Evolutionary conservation across 257 asterid species (phyloP).

Genomic region (Mitragyna speciosa): DNA sequence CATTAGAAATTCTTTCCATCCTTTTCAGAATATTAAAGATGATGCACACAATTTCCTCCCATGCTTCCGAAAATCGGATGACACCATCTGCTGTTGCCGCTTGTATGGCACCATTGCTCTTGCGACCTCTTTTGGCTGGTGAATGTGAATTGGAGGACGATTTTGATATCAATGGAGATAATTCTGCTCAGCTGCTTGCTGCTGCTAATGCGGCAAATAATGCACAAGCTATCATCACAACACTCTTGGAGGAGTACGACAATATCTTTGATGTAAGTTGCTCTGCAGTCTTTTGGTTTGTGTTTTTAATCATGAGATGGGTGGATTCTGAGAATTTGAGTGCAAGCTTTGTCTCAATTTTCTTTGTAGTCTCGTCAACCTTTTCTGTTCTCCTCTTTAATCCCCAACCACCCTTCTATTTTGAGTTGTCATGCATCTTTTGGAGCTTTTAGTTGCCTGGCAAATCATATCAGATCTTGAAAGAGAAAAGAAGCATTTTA

Average conservation of each 20-base stretch:
- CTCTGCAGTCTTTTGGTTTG: conserved; percentile 15
- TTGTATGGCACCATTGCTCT: conserved; percentile 96
- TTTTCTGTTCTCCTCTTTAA: not conserved
- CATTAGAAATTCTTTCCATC: conserved; percentile 13
- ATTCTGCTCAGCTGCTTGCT: conserved; percentile 88
- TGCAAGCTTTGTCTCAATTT: not conserved
- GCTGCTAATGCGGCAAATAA: conserved; percentile 93
- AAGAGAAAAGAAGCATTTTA: not conserved
- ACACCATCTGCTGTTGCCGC: conserved; percentile 91
- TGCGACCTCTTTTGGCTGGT: conserved; percentile 92
- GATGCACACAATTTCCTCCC: conserved; percentile 77
- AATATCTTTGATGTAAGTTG: conserved; percentile 72
- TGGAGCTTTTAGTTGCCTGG: not conserved
- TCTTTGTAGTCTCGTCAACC: not conserved
- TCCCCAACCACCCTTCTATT: not conserved
- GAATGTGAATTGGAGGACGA: conserved; percentile 90
- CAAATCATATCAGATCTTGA: not conserved
- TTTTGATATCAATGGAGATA: conserved; percentile 70
- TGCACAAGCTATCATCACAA: conserved; percentile 80
- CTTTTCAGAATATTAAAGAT: conserved; percentile 71
- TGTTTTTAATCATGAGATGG: conserved; percentile 4
- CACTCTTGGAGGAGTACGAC: conserved; percentile 81
- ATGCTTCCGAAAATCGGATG: conserved; percentile 83
- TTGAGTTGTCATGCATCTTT: not conserved
- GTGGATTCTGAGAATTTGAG: not conserved